Percentiles rank a stretch among this genome's conserved stretches.
These are phyloP conservation scores for Clitopilus hobsonii DNA, from an alignment of 768 basidiomycete genomes.

Conservation along the genomic window DNA sequence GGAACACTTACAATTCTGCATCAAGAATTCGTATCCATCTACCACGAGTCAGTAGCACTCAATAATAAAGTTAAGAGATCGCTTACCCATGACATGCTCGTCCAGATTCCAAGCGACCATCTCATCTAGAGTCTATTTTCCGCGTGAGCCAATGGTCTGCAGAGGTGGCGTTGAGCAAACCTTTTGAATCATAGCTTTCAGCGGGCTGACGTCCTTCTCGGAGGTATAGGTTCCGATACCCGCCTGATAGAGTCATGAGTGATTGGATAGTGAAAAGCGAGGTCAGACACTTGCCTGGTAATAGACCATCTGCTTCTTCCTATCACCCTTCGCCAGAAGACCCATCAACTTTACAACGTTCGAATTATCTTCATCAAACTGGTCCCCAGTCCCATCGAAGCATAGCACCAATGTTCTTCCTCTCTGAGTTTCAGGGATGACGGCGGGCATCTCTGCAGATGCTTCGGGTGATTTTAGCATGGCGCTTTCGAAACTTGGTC, in stretches of 20 bases:
- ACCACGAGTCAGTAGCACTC: conserved; percentile 1
- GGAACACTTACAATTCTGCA: conserved; percentile 44
- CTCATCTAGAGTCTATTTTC: conserved; percentile 43
- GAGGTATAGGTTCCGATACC: conserved; percentile 50
- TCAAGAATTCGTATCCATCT: conserved; percentile 56
- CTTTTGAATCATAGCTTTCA: conserved; percentile 32
- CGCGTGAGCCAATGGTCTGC: not conserved
- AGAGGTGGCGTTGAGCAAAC: conserved; percentile 15
- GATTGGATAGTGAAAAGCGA: too few relatives aligned
- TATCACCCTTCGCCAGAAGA: conserved; percentile 47
- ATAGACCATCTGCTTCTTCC: conserved; percentile 50
- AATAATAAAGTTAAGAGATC: not conserved
- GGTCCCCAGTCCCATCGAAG: conserved; percentile 55
- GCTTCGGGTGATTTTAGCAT: too few relatives aligned
- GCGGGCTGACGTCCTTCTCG: conserved; percentile 29
- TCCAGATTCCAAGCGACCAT: conserved; percentile 47
- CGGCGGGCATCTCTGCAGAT: conserved; percentile 18
- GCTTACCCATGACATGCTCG: conserved; percentile 44
- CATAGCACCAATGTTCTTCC: conserved; percentile 45
- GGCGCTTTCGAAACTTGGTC: too few relatives aligned
- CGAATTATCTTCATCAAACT: conserved; percentile 50
- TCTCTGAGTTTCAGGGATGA: conserved; percentile 36
- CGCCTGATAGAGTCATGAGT: conserved; percentile 26
- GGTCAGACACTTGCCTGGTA: conserved; percentile 53
- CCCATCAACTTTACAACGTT: conserved; percentile 50